phyloP scores from a whole-genome alignment of 1,139 yeast species.

The Pneumocystis oryctolagi region DNA sequence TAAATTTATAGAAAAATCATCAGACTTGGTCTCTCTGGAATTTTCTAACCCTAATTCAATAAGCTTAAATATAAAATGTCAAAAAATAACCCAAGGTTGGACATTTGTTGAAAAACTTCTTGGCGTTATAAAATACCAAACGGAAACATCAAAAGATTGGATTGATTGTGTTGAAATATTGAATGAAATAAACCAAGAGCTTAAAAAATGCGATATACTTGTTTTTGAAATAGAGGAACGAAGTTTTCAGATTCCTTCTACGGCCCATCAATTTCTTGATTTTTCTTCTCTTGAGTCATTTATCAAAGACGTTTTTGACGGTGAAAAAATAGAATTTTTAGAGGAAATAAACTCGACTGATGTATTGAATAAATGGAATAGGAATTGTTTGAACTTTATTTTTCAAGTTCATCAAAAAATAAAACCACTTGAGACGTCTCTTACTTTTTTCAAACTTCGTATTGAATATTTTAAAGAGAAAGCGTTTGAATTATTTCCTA shows the following conservation, averaged over 20 bases:
- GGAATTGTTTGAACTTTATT: constrained; percentile 4
- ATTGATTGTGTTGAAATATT: background rate
- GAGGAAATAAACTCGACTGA: background rate
- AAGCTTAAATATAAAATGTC: background rate
- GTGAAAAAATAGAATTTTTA: background rate
- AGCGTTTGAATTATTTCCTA: constrained; percentile 5
- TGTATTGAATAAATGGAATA: background rate
- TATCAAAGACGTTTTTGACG: background rate
- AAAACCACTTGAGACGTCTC: constrained; percentile 11
- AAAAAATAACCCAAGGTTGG: background rate
- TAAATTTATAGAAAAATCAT: background rate
- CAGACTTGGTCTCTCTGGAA: background rate
- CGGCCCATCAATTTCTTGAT: background rate
- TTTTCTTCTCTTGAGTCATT: background rate
- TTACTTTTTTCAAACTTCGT: constrained; percentile 9
- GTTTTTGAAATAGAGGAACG: constrained; percentile 1
- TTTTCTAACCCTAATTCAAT: background rate
- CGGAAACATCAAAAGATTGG: background rate
- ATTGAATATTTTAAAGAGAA: constrained; percentile 5
- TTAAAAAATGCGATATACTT: background rate
- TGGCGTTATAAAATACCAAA: background rate
- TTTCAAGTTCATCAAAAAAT: constrained; percentile 4
- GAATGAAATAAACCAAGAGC: background rate
- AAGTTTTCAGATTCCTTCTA: background rate
- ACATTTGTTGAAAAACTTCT: background rate